Evolutionary conservation across 2,329 filamentous ascomycete species (phyloP).

Genomic region (Fusarium tupiense): DNA sequence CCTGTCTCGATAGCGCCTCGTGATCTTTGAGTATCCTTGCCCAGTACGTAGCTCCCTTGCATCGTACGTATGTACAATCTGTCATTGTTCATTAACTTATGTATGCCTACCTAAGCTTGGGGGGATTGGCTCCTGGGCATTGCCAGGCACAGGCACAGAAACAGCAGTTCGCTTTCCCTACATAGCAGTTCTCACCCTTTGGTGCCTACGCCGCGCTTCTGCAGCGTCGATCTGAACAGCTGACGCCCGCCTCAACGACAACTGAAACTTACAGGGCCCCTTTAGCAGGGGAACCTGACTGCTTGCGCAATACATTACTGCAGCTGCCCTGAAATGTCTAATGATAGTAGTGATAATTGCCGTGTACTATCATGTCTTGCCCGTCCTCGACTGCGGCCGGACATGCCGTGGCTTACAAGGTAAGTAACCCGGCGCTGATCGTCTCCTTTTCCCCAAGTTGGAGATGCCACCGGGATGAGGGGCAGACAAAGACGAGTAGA

Average conservation of each 20-base stretch:
- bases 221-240: constrained; percentile 31
- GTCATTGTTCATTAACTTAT: constrained; percentile 7
- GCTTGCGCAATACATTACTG: not conserved
- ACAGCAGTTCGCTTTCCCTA: constrained; percentile 10
- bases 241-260: constrained; percentile 29
- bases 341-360: not conserved
- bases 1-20: constrained; percentile 41
- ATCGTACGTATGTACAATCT: constrained; percentile 9
- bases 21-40: constrained; percentile 42
- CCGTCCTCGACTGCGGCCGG: constrained; percentile 2
- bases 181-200: constrained; percentile 16
- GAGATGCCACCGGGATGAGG: constrained; percentile 10
- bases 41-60: constrained; percentile 30
- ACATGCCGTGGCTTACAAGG: constrained; percentile 22
- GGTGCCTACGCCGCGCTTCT: constrained; percentile 13
- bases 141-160: not conserved
- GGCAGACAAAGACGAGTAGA: constrained; percentile 1
- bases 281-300: constrained; percentile 9
- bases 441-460: constrained; percentile 20
- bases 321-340: constrained; percentile 1
- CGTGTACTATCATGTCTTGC: constrained; percentile 3
- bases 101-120: not conserved
- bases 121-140: not conserved
- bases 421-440: constrained; percentile 8
- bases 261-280: constrained; percentile 32